Conservation (phyloP, 768 basidiomycete genomes). For the Dacryopinax spathularia region DNA sequence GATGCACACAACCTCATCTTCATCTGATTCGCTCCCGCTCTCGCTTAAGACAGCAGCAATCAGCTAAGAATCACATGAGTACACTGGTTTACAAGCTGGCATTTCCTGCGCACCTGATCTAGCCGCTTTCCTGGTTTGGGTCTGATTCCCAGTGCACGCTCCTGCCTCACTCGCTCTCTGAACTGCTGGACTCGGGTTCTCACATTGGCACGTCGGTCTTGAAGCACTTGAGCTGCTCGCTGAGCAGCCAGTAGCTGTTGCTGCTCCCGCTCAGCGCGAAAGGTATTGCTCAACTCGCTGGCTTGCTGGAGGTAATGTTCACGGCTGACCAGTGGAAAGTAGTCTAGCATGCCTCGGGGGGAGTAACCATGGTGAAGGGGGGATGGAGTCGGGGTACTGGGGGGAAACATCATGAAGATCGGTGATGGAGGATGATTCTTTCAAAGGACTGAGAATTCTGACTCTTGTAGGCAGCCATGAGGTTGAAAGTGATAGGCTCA, state of each 20-base stretch:
- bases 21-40: background rate
- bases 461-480: too few species aligned
- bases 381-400: background rate
- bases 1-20: background rate
- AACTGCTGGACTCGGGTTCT: too few species aligned
- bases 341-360: background rate
- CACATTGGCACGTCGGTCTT: too few species aligned
- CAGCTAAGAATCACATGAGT: background rate
- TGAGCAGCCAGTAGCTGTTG: background rate
- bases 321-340: background rate
- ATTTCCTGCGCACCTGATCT: background rate
- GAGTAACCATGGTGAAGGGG: background rate
- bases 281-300: background rate
- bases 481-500: too few species aligned
- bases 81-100: background rate
- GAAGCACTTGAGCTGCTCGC: too few species aligned
- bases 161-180: too few species aligned
- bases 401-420: background rate
- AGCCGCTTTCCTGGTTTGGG: too few species aligned
- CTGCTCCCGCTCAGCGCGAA: background rate
- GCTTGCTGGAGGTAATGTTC: background rate
- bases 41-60: background rate
- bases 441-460: too few species aligned
- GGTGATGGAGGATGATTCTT: too few species aligned
- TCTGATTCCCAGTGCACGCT: too few species aligned